Percentiles rank a stretch among this genome's conserved stretches.
Evolutionary conservation across 2,329 filamentous ascomycete genomes (phyloP).

Genomic region (Fusarium transvaalense): DNA sequence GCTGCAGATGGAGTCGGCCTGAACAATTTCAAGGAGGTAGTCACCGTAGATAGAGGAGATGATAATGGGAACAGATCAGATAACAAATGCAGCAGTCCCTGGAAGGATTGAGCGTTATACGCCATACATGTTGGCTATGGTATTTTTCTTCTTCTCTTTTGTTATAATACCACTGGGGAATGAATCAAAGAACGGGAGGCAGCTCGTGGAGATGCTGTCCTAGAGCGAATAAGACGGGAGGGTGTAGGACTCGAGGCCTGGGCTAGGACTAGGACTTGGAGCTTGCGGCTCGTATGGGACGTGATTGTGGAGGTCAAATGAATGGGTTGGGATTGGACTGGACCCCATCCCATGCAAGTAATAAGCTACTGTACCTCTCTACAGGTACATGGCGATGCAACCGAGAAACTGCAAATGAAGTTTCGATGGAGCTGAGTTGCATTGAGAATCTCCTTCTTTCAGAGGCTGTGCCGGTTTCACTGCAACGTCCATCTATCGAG

Average conservation of each 20-base stretch:
- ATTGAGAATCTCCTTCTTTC: neutral
- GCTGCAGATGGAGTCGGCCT: constrained; percentile 1
- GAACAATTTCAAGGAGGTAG: constrained; percentile 8
- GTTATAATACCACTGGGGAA: constrained; percentile 32
- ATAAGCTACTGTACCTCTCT: neutral
- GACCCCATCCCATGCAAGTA: constrained; percentile 24
- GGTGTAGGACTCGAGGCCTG: constrained; percentile 50
- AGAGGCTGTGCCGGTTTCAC: neutral
- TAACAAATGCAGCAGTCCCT: constrained; percentile 9
- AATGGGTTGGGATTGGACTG: constrained; percentile 7
- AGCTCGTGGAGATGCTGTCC: constrained; percentile 45
- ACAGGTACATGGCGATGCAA: neutral
- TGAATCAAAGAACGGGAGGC: constrained; percentile 43
- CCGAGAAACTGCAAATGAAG: neutral
- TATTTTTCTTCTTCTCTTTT: constrained; percentile 35
- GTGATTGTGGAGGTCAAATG: constrained; percentile 17
- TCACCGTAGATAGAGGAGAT: constrained; percentile 15
- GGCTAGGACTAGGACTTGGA: constrained; percentile 39
- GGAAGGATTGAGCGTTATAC: constrained; percentile 31
- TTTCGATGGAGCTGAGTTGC: neutral
- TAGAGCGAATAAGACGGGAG: constrained; percentile 48
- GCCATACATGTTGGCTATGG: constrained; percentile 44
- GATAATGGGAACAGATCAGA: constrained; percentile 23
- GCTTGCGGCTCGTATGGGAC: constrained; percentile 41
- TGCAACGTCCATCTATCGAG: neutral